phyloP scores from a whole-genome alignment of 2,329 filamentous ascomycete genomes.

The Huntiella moniliformis region DNA sequence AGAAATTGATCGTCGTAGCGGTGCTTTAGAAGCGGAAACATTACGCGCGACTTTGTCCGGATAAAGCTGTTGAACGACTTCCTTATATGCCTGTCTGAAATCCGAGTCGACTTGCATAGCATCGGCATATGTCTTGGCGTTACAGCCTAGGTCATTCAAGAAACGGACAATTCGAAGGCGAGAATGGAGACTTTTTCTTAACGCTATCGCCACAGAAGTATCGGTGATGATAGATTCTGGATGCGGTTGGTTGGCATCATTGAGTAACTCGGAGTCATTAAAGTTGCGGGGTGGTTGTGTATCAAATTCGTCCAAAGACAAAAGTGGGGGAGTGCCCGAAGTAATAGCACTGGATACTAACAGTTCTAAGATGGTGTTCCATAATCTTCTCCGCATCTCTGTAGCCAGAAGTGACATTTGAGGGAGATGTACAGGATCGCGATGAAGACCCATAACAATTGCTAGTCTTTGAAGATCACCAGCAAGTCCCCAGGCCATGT shows the following conservation, averaged over 20 bases:
- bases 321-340: conserved; percentile 27
- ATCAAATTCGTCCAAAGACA: conserved; percentile 28
- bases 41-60: conserved; percentile 10
- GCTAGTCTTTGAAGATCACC: conserved; percentile 27
- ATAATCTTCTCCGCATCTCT: conserved; percentile 32
- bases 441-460: conserved; percentile 31
- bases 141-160: conserved; percentile 24
- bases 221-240: conserved; percentile 22
- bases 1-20: conserved; percentile 5
- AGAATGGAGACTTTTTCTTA: conserved; percentile 25
- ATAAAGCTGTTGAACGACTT: conserved; percentile 19
- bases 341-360: conserved; percentile 25
- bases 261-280: conserved; percentile 28
- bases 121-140: conserved; percentile 23
- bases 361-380: conserved; percentile 34
- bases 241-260: conserved; percentile 14
- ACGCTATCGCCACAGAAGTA: conserved; percentile 22
- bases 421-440: conserved; percentile 25
- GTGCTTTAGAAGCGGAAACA: conserved; percentile 13
- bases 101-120: conserved; percentile 25
- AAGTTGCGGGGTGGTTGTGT: conserved; percentile 29
- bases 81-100: conserved; percentile 25
- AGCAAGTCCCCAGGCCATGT: conserved; percentile 27
- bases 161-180: conserved; percentile 25
- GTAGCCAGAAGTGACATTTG: conserved; percentile 18